Conservation (phyloP, 1,139 yeast species). For the Yamadazyma blattariae region DNA sequence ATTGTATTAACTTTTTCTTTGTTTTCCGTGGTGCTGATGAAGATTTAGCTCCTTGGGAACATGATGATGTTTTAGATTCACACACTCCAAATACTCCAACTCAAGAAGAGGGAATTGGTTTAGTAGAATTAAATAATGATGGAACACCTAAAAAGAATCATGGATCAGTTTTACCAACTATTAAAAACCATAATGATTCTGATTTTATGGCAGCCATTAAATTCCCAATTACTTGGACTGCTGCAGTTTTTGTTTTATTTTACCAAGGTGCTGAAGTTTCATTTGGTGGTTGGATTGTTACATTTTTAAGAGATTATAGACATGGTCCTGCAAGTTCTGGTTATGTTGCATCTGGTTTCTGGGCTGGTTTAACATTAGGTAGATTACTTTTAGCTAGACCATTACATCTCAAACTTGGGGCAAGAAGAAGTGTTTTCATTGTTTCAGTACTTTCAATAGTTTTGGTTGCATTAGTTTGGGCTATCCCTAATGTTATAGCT, state of each 20-base stretch:
- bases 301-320: slow-evolving; percentile 57
- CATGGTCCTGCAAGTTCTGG: slow-evolving; percentile 51
- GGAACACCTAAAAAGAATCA: background rate
- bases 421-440: slow-evolving; percentile 45
- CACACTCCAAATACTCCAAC: slow-evolving; percentile 5
- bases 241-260: slow-evolving; percentile 52
- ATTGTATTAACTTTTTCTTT: slow-evolving; percentile 23
- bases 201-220: slow-evolving; percentile 31
- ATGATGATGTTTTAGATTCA: slow-evolving; percentile 13
- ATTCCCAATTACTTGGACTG: slow-evolving; percentile 50
- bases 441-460: slow-evolving; percentile 31
- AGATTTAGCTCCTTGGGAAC: slow-evolving; percentile 38
- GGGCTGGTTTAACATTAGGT: slow-evolving; percentile 70
- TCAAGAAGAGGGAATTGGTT: slow-evolving; percentile 11
- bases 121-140: background rate
- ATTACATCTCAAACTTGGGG: slow-evolving; percentile 42
- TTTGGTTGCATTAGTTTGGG: slow-evolving; percentile 46
- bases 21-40: slow-evolving; percentile 44
- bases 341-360: slow-evolving; percentile 67
- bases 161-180: no score
- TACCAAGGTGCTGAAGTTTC: slow-evolving; percentile 73
- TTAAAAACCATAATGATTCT: background rate
- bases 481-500: slow-evolving; percentile 34
- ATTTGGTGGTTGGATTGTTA: slow-evolving; percentile 70
- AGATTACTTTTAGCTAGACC: slow-evolving; percentile 46